phyloP scores from a whole-genome alignment of 768 basidiomycete genomes.

The Cytidiella melzeri region DNA sequence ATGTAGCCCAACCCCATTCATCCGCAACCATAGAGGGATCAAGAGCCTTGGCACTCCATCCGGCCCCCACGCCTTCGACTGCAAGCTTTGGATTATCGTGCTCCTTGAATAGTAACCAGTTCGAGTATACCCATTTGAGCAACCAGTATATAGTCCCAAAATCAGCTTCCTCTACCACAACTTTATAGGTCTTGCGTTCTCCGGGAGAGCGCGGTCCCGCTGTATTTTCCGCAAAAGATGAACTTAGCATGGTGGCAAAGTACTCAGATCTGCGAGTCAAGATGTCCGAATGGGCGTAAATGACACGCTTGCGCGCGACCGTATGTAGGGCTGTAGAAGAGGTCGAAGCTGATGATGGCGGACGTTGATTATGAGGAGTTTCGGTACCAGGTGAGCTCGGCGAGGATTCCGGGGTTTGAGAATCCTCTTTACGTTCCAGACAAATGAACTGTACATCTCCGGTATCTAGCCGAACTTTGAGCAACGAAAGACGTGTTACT shows the following conservation, averaged over 20 bases:
- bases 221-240: conserved; percentile 60
- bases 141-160: conserved; percentile 78
- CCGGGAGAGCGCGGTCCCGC: conserved; percentile 24
- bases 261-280: conserved; percentile 71
- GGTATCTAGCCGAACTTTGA: conserved; percentile 38
- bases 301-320: conserved; percentile 61
- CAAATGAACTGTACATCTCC: conserved; percentile 77
- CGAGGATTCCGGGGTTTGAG: conserved; percentile 21
- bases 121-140: conserved; percentile 69
- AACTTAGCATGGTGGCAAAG: conserved; percentile 68
- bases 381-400: conserved; percentile 25
- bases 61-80: conserved; percentile 61
- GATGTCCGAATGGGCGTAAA: conserved; percentile 79
- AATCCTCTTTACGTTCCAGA: conserved; percentile 44
- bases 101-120: conserved; percentile 66
- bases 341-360: conserved; percentile 37
- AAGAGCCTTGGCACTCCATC: conserved; percentile 59
- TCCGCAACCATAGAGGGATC: conserved; percentile 33
- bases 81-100: conserved; percentile 63
- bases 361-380: conserved; percentile 28
- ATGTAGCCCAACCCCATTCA: conserved; percentile 71
- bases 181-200: conserved; percentile 53
- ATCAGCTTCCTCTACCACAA: conserved; percentile 75
- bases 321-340: conserved; percentile 38
- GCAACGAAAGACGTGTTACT: background rate